phyloP scores from a whole-genome alignment of 371 early-diverging fungal species.

The Syncephalastrum monosporum region DNA sequence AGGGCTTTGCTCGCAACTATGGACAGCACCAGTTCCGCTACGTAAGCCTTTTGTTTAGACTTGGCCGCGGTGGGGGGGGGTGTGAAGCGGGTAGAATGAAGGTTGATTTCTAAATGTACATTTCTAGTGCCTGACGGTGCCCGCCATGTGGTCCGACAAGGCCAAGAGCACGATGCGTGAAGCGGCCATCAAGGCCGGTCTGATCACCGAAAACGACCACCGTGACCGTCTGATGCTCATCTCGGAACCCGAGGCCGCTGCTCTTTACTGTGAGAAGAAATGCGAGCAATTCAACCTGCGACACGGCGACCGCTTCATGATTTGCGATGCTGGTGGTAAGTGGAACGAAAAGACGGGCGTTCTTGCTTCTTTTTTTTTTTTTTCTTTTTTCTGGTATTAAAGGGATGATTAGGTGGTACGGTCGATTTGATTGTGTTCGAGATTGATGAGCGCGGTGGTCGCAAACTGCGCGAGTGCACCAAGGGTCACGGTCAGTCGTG shows the following conservation, averaged over 20 bases:
- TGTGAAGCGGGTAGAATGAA: no score
- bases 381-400: background rate
- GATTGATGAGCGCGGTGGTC: constrained; percentile 29
- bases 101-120: no score
- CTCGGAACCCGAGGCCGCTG: constrained; percentile 53
- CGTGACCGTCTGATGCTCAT: constrained; percentile 46
- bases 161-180: constrained; percentile 55
- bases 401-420: constrained; percentile 27
- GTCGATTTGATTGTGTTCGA: constrained; percentile 42
- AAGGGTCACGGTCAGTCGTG: constrained; percentile 59
- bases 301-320: constrained; percentile 52
- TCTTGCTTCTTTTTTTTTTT: no score
- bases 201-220: constrained; percentile 41
- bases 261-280: constrained; percentile 50
- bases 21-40: constrained; percentile 42
- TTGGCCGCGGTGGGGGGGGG: no score
- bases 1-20: constrained; percentile 44
- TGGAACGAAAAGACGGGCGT: no score
- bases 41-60: constrained; percentile 17
- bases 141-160: constrained; percentile 54
- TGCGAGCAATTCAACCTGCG: constrained; percentile 48
- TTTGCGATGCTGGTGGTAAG: constrained; percentile 51
- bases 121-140: constrained; percentile 48
- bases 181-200: constrained; percentile 45
- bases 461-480: constrained; percentile 53